Evolutionary conservation across 306 rosid genomes (phyloP), one percentile per base, ranked within the genome.

Genomic region (Erythrophleum fordii): DNA sequence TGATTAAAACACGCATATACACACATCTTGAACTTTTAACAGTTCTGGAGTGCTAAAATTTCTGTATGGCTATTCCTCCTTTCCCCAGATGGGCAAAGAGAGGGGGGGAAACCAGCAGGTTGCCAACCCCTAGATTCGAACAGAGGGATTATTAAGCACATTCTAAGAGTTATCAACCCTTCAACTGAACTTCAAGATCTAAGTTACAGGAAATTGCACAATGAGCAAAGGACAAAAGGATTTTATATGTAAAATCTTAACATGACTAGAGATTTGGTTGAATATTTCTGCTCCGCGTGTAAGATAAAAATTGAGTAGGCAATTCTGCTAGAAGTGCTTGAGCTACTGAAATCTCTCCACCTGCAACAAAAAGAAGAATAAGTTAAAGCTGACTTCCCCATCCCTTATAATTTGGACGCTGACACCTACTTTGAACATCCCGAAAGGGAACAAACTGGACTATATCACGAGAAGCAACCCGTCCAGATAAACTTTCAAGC

Each of bases 361-460:
- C 95, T 92, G 88, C 81, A 81, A 70, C 26, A 59, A 48, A 37
- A n/a, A 35, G 28, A 73, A 78, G 75, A 34, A 23, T 45, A 75
- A 60, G 48, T 73, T 12, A 17, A n/a, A 34, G 42, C 39, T 82
- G 42, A 67, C 61, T 82, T 51, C 45, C 55, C 46, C 69, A 44
- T 22, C 16, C 18, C 0, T 29, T 5, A 11, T 56, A 46, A 16
- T 69, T 56, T 39, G 39, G 39, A 55, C 28, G 62, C 14, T 12
- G 22, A 46, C 61, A 62, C 97, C 85, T 81, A 92, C 97, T 86
- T 70, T 91, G 94, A 78, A 89, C 90, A 73, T 92, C 91, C 48
- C 93, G 89, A 77, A 91, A 87, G 31, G 95, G 95, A 82, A 92
- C 87, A 81, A 92, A 92, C 83, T 92, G 95, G 69, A 92, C 95